Conservation (phyloP, 1,139 yeast species). For the Groenewaldozyma auringiensis region DNA sequence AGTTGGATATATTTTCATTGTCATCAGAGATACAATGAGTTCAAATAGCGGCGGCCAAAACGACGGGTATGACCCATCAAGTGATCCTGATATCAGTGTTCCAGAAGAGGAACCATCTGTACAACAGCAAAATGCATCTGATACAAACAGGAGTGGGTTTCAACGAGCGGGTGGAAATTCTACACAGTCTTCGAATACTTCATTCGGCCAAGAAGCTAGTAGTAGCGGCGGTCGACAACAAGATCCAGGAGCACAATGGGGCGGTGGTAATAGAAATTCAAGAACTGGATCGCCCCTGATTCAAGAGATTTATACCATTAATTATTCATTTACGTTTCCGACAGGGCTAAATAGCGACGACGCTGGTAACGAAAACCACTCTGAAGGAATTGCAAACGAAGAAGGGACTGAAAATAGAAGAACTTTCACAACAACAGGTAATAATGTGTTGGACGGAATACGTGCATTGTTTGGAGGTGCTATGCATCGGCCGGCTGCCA, state of each 20-base stretch:
- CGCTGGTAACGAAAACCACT: background rate
- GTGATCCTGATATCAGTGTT: background rate
- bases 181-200: no score
- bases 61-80: background rate
- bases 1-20: no score
- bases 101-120: background rate
- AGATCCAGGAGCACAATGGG: background rate
- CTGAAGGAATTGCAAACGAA: background rate
- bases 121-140: background rate
- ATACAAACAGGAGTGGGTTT: background rate
- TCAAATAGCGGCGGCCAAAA: background rate
- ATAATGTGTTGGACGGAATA: no score
- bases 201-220: no score
- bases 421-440: background rate
- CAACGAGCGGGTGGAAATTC: no score
- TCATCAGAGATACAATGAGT: background rate
- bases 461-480: no score
- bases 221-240: background rate
- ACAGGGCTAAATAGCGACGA: background rate
- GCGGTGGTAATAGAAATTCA: background rate
- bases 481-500: no score
- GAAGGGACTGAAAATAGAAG: background rate
- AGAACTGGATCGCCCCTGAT: background rate
- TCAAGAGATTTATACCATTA: constrained; percentile 1
- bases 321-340: constrained; percentile 3